Conservation (phyloP, 345 rosid species). For the Lenwebbia sp. region DNA sequence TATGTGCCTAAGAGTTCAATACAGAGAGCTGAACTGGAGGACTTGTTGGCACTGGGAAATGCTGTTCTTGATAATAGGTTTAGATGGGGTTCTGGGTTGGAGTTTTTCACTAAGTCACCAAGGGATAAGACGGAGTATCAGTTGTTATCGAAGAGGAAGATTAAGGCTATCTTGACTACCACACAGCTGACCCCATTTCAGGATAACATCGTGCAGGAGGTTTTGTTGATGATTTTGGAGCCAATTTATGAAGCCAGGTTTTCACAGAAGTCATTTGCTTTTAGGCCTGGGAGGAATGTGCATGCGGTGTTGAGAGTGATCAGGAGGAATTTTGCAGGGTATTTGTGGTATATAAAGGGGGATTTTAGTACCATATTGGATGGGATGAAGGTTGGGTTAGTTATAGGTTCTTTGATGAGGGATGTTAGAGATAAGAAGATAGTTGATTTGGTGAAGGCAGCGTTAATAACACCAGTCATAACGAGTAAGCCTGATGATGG, state of each 20-base stretch:
- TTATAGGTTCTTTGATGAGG: constrained; percentile 82
- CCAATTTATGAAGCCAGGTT: constrained; percentile 79
- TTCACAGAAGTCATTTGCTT: constrained; percentile 80
- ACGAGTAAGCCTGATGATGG: constrained; percentile 41
- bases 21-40: constrained; percentile 70
- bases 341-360: constrained; percentile 85
- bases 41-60: constrained; percentile 68
- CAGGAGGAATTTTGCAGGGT: constrained; percentile 81
- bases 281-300: constrained; percentile 83
- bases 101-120: constrained; percentile 77
- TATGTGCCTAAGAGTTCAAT: constrained; percentile 81
- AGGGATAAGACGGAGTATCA: constrained; percentile 79
- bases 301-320: constrained; percentile 85
- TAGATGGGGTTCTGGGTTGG: constrained; percentile 91
- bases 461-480: constrained; percentile 73
- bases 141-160: constrained; percentile 88
- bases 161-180: constrained; percentile 72
- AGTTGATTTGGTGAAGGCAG: constrained; percentile 72
- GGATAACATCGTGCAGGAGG: constrained; percentile 93
- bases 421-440: constrained; percentile 95
- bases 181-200: constrained; percentile 88
- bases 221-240: constrained; percentile 75
- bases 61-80: constrained; percentile 92
- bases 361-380: constrained; percentile 85
- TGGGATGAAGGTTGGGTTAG: constrained; percentile 83